A percentile compares a stretch with the other conserved stretches of the same genome.
These are phyloP conservation scores for Ceratorhiza oryzae-sativae DNA, from an alignment of 1,284 basidiomycete species.

Conservation along the genomic window DNA sequence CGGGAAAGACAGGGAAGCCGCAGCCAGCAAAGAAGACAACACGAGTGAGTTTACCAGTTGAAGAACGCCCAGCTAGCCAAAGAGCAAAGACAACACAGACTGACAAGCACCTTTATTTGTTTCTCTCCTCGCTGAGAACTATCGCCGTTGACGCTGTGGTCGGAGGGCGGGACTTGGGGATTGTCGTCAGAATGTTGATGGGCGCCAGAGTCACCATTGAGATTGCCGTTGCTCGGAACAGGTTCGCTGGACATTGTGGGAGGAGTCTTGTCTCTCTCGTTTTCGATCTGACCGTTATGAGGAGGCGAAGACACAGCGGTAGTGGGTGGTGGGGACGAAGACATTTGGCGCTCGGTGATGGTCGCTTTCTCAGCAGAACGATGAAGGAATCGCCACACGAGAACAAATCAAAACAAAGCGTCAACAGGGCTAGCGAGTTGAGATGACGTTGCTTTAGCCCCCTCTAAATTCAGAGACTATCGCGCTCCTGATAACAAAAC, in stretches of 20 bases:
- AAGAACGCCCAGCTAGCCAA: slow-evolving; percentile 46
- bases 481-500: no score
- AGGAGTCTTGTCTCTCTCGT: slow-evolving; percentile 23
- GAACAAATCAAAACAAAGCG: slow-evolving; percentile 30
- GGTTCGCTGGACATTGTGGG: slow-evolving; percentile 25
- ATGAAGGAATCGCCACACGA: slow-evolving; percentile 19
- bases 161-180: slow-evolving; percentile 17
- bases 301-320: slow-evolving; percentile 35
- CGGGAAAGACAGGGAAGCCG: slow-evolving; percentile 51
- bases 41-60: slow-evolving; percentile 54
- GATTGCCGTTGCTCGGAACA: slow-evolving; percentile 15
- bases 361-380: slow-evolving; percentile 34
- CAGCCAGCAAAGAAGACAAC: slow-evolving; percentile 61
- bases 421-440: no score
- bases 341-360: slow-evolving; percentile 34
- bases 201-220: slow-evolving; percentile 23
- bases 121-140: slow-evolving; percentile 60
- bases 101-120: slow-evolving; percentile 87
- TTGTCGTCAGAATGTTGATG: slow-evolving; percentile 37
- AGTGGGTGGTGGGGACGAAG: slow-evolving; percentile 31
- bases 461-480: no score
- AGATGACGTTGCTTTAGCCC: no score
- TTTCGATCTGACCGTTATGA: slow-evolving; percentile 19
- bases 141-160: slow-evolving; percentile 10
- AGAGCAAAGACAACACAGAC: slow-evolving; percentile 51